phyloP scores from a whole-genome alignment of 148 eudicot species.

The Limonium bicolor region DNA sequence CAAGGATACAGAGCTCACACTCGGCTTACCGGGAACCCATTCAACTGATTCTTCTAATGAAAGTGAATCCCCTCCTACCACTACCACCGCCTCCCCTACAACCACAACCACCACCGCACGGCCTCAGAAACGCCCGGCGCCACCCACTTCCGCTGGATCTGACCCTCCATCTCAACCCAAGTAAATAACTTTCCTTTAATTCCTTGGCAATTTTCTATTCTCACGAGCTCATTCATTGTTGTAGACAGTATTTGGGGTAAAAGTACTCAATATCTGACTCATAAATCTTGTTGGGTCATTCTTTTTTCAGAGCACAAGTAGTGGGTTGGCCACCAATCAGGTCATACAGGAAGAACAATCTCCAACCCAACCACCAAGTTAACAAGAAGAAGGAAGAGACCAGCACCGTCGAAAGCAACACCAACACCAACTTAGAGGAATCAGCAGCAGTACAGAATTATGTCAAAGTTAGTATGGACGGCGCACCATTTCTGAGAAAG shows the following conservation, averaged over 20 bases:
- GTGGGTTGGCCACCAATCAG: conserved; percentile 13
- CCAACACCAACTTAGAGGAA: too few relatives aligned
- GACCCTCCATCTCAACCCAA: conserved; percentile 1
- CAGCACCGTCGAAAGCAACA: too few relatives aligned
- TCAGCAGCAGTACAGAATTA: background rate
- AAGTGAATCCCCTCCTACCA: background rate
- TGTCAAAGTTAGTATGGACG: conserved; percentile 12
- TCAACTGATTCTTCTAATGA: too few relatives aligned
- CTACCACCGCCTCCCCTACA: background rate
- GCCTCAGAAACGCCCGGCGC: background rate
- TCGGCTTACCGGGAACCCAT: conserved; percentile 7
- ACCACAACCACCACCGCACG: background rate
- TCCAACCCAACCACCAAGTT: background rate
- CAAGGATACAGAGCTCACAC: conserved; percentile 9
- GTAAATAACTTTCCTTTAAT: background rate
- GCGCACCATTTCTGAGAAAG: conserved; percentile 8
- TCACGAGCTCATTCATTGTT: too few relatives aligned
- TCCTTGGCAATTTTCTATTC: background rate
- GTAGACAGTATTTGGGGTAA: too few relatives aligned
- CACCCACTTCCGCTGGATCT: background rate
- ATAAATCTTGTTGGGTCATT: too few relatives aligned
- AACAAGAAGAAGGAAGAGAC: conserved; percentile 3
- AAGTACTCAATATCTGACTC: too few relatives aligned
- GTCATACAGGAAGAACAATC: conserved; percentile 6
- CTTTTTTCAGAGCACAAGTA: conserved; percentile 6